These are phyloP conservation scores for Mucor racemosus DNA, from an alignment of 371 early-diverging fungal genomes.

Conservation along the genomic window DNA sequence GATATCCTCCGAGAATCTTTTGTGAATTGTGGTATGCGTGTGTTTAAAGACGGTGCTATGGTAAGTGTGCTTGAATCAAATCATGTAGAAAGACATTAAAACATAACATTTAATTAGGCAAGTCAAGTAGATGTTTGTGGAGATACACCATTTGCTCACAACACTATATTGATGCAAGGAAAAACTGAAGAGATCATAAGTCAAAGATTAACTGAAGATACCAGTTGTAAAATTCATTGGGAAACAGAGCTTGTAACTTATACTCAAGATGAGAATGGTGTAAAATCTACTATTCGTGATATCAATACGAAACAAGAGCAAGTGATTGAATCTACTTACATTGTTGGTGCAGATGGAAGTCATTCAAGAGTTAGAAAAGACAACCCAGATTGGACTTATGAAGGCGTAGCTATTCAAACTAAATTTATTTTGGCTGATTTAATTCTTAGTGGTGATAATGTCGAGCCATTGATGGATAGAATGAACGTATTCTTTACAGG, in stretches of 20 bases:
- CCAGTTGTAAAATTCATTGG: constrained; percentile 29
- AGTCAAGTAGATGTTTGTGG: constrained; percentile 22
- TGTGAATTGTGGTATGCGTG: constrained; percentile 24
- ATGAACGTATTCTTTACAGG: constrained; percentile 12
- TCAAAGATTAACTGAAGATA: constrained; percentile 8
- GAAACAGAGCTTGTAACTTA: constrained; percentile 33
- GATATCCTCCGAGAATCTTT: constrained; percentile 31
- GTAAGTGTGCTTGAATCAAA: constrained; percentile 16
- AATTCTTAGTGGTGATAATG: constrained; percentile 18
- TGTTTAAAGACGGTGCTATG: constrained; percentile 22
- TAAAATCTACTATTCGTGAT: constrained; percentile 22
- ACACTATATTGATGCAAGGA: constrained; percentile 35
- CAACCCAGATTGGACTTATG: constrained; percentile 36
- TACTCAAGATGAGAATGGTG: constrained; percentile 31
- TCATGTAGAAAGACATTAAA: no score
- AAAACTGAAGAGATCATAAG: constrained; percentile 31
- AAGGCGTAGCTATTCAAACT: constrained; percentile 32
- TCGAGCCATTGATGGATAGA: constrained; percentile 15
- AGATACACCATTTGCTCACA: constrained; percentile 39
- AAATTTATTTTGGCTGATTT: constrained; percentile 42
- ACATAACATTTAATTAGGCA: not conserved
- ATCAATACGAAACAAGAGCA: constrained; percentile 5
- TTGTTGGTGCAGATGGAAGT: constrained; percentile 48
- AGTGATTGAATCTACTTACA: constrained; percentile 27
- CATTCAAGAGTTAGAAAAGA: constrained; percentile 46